phyloP scores from a whole-genome alignment of 805 yeast species.

The Pichia cephalocereana region DNA sequence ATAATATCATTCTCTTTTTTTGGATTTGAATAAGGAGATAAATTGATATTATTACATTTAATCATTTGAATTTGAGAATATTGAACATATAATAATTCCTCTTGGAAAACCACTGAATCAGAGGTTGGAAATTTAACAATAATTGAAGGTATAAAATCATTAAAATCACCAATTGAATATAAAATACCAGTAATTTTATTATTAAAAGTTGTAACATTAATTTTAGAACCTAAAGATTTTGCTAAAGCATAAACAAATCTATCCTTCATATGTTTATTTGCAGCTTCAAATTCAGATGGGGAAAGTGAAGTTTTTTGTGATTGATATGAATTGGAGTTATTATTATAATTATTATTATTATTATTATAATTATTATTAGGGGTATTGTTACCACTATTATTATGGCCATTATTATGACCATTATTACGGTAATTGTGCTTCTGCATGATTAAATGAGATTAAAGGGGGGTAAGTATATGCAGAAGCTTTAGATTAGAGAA shows the following conservation, averaged over 20 bases:
- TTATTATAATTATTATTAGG: no score
- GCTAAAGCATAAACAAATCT: slow-evolving; percentile 46
- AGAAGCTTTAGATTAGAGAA: no score
- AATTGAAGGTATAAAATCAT: slow-evolving; percentile 40
- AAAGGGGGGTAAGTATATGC: no score
- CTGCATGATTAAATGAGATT: not conserved
- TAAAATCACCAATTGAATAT: slow-evolving; percentile 33
- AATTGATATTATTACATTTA: slow-evolving; percentile 5
- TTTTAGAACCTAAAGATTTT: slow-evolving; percentile 51
- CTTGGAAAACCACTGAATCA: slow-evolving; percentile 26
- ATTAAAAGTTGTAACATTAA: slow-evolving; percentile 45
- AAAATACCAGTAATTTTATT: slow-evolving; percentile 48
- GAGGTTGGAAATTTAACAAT: slow-evolving; percentile 43
- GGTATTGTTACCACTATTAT: no score
- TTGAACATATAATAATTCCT: slow-evolving; percentile 33
- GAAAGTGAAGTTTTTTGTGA: slow-evolving; percentile 3
- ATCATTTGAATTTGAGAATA: slow-evolving; percentile 16
- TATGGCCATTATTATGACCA: not conserved
- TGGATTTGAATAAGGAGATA: not conserved
- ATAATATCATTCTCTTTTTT: no score
- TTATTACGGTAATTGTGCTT: not conserved
- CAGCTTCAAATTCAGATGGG: slow-evolving; percentile 20
- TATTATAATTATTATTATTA: not conserved
- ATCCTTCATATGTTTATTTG: slow-evolving; percentile 37
- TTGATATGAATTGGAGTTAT: not conserved